phyloP scores from a whole-genome alignment of 352 stramenopile genomes.

The Blastocystis sp. region DNA sequence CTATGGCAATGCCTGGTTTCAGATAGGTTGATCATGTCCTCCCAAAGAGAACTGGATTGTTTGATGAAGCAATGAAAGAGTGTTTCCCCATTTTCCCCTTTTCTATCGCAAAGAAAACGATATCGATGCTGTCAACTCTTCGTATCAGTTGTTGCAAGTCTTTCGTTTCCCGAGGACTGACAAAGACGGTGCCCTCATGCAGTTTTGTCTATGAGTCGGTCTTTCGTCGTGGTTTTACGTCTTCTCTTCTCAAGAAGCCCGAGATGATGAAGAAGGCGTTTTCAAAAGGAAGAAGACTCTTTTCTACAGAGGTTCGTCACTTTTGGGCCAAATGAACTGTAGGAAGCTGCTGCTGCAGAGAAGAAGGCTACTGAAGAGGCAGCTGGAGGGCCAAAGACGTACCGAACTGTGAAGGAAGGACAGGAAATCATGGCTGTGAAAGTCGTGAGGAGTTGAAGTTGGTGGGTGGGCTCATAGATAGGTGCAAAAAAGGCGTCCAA shows the following conservation, averaged over 20 bases:
- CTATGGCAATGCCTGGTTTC: neutral
- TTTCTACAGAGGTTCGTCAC: constrained; percentile 1
- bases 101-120: constrained; percentile 10
- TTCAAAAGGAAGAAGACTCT: constrained; percentile 18
- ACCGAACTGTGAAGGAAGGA: constrained; percentile 51
- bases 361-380: constrained; percentile 21
- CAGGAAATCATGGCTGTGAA: constrained; percentile 60
- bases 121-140: constrained; percentile 49
- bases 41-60: neutral
- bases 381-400: constrained; percentile 31
- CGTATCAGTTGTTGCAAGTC: constrained; percentile 16
- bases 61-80: neutral
- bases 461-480: neutral
- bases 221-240: constrained; percentile 8
- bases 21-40: neutral
- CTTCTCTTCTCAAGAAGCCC: neutral
- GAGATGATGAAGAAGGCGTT: constrained; percentile 5
- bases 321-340: neutral
- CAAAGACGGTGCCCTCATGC: neutral
- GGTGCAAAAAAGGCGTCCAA: constrained; percentile 58
- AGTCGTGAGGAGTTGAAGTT: neutral
- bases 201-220: neutral
- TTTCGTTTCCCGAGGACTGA: neutral
- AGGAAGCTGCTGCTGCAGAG: constrained; percentile 13
- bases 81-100: constrained; percentile 52